Conservation (phyloP, 164 flowering plant genomes). For the Dillenia suffruticosa region DNA sequence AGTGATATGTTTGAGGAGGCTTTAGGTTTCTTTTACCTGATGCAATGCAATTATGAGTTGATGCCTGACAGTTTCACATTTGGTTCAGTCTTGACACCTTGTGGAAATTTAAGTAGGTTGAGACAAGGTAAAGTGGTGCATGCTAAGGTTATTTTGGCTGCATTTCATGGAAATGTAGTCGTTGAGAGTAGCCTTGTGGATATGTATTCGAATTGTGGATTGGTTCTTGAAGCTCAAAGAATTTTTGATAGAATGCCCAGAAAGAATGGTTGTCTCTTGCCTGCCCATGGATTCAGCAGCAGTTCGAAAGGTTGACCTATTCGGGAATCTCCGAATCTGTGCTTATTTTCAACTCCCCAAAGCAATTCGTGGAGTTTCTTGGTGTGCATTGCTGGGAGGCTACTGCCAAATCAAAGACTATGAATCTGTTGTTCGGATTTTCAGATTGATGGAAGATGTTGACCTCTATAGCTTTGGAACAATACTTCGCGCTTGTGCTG, state of each 20-base stretch:
- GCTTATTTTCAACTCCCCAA: no score
- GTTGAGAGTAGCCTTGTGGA: conserved; percentile 84
- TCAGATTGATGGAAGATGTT: conserved; percentile 39
- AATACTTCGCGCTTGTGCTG: conserved; percentile 80
- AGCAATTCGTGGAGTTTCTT: conserved; percentile 67
- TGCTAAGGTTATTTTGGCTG: conserved; percentile 42
- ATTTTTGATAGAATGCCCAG: conserved; percentile 64
- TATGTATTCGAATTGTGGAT: conserved; percentile 86
- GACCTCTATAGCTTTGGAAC: conserved; percentile 78
- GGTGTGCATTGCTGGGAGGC: conserved; percentile 73
- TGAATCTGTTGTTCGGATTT: conserved; percentile 45
- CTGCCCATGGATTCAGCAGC: no score
- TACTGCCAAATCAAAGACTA: conserved; percentile 68
- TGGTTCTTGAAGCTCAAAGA: conserved; percentile 33
- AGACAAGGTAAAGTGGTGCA: conserved; percentile 80
- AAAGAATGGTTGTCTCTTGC: no score
- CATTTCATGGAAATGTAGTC: conserved; percentile 54
- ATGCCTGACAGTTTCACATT: conserved; percentile 57
- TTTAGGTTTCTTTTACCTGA: conserved; percentile 39
- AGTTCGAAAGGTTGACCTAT: no score
- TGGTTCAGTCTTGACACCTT: conserved; percentile 70
- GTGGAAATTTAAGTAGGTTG: conserved; percentile 64
- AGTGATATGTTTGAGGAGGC: conserved; percentile 63
- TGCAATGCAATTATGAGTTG: conserved; percentile 37
- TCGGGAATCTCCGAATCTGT: no score